Percentiles rank a stretch among this genome's conserved stretches.
Evolutionary conservation across 2,329 filamentous ascomycete genomes (phyloP).

Genomic region (Scedosporium boydii): DNA sequence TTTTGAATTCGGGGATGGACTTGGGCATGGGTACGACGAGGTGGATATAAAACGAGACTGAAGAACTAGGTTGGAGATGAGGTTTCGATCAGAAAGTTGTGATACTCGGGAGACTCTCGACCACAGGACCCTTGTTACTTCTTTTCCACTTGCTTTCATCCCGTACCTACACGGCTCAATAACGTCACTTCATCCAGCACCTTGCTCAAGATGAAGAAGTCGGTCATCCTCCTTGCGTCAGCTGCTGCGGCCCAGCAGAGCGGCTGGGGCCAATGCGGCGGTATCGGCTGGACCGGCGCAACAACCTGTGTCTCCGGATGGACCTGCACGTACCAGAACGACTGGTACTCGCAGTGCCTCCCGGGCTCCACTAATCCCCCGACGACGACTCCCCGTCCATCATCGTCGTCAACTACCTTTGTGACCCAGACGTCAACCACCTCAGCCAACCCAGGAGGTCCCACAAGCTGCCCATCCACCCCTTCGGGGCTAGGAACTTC

Average conservation of each 20-base stretch:
- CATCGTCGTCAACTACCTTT: neutral
- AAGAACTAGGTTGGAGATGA: no score
- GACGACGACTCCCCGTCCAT: neutral
- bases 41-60: no score
- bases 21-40: no score
- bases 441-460: neutral
- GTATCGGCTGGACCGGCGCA: conserved; percentile 7
- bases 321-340: conserved; percentile 8
- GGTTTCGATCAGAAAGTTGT: no score
- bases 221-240: neutral
- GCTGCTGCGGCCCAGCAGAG: neutral
- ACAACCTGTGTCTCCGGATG: conserved; percentile 6
- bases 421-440: neutral
- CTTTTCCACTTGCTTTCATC: no score
- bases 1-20: no score
- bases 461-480: neutral
- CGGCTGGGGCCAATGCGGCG: conserved; percentile 8
- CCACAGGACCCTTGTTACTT: no score
- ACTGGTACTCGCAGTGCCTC: conserved; percentile 11
- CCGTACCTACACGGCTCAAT: no score
- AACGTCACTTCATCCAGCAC: neutral
- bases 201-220: neutral
- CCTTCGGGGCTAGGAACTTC: neutral
- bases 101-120: no score
- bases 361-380: neutral